Conservation (phyloP, 352 stramenopile species). For the Phytopythium litorale region DNA sequence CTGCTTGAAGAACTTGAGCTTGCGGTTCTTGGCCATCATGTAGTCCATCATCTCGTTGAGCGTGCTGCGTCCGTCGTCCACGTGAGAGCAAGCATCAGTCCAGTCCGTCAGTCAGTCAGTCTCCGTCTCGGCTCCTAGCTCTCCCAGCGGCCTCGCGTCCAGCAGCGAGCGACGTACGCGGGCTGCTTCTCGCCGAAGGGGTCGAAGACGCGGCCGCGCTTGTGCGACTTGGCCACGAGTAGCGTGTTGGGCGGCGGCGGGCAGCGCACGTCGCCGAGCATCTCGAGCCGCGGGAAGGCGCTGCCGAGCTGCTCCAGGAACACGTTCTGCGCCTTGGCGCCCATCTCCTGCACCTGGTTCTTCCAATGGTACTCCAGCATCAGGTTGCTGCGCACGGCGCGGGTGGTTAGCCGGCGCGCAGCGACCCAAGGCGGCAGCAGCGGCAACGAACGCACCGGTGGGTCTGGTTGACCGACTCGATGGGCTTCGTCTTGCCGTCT, state of each 20-base stretch:
- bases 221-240: slow-evolving; percentile 82
- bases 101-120: neutral
- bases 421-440: no score
- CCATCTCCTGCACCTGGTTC: slow-evolving; percentile 87
- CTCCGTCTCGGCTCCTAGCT: neutral
- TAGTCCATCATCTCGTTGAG: slow-evolving; percentile 90
- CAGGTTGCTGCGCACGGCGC: slow-evolving; percentile 42
- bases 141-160: neutral
- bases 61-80: slow-evolving; percentile 22
- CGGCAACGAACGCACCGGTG: slow-evolving; percentile 35
- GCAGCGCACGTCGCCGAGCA: slow-evolving; percentile 77
- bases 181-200: slow-evolving; percentile 82
- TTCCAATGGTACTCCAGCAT: slow-evolving; percentile 91
- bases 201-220: slow-evolving; percentile 78
- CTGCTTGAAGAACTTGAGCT: slow-evolving; percentile 89
- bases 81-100: neutral
- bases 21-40: slow-evolving; percentile 86
- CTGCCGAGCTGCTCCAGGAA: slow-evolving; percentile 69
- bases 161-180: slow-evolving; percentile 24
- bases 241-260: slow-evolving; percentile 59
- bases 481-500: slow-evolving; percentile 87
- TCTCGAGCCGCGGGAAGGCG: slow-evolving; percentile 76
- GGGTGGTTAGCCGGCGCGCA: no score
- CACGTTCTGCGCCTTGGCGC: slow-evolving; percentile 74
- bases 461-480: slow-evolving; percentile 81